Evolutionary conservation across 495 filamentous ascomycete species (phyloP), one percentile per base, ranked within the genome.

Genomic region (Tuber umbilicatum): DNA sequence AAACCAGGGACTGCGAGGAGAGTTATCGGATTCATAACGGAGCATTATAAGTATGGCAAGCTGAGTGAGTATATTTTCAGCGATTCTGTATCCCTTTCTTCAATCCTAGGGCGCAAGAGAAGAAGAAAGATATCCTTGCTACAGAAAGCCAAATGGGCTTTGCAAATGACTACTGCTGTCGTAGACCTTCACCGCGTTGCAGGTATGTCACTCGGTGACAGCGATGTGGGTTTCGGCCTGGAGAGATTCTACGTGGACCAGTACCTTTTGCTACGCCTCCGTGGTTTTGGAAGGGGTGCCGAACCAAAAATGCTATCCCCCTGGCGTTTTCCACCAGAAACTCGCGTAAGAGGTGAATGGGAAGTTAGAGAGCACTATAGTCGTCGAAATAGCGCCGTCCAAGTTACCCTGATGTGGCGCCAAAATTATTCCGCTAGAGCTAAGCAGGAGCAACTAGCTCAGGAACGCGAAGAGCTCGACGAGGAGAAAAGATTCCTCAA

Each of bases 11-110:
- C 55, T 4, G 14, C 27, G 27, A 77, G 71, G 27, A 78, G 71
- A 50, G 55, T 78, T 5, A 39, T 78, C 41, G 76, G 76, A 27
- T 78, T 73, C 73, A 72, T 78, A 7, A 70, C 64, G 60, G 75
- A 70, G n/a, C 78, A 77, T 64, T 78, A 78, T 39, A 73, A 70
- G 67, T 68, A 78, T 68, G 76, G 76, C 12, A 71, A 71, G 31
- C 55, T 78, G 71, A 78, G 75, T 70, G 76, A 78, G 38, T 78
- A 78, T 35, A 41, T 78, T 73, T 78, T 78, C n/a, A 78, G 75
- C 45, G 76, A 78, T 40, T 78, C 76, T 31, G 27, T 78, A 70
- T 78, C 76, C 39, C 76, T 77, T 40, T 69, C 75, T 5, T 40
- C 41, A 16, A 60, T 68, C 31, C 71, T 38, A 9, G 68, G 42